Base-by-base conservation (phyloP, 371 early-diverging fungal species). In the Mortierella sp. region DNA sequence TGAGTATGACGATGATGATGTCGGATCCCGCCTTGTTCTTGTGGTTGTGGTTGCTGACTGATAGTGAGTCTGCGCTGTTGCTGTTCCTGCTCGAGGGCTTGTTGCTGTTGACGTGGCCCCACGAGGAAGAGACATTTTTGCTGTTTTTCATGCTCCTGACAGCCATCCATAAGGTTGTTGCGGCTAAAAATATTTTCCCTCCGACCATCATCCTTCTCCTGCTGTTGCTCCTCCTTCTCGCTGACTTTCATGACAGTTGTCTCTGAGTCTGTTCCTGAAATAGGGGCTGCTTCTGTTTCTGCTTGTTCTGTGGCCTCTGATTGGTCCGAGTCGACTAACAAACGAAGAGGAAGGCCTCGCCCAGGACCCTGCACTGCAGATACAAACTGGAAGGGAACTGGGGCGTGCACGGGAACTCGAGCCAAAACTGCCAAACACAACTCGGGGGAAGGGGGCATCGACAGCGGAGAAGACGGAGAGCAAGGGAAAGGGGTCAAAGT, bases 181-280 rank as follows among this genome's bases (percentile, higher is more conserved):
- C 55, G 55, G 55, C 55, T 55, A 55, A 55, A 55, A 55, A 55
- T 55, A 55, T 55, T 55, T 26, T 55, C 55, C 48, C 55, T 55
- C 55, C 55, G 34, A 14, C 31, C 55, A 31, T 14, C n/a, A 1
- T 55, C 48, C 19, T 14, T 9, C 10, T 10, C 10, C 9, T n/a
- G 10, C 0, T 9, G n/a, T n/a, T 50, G 9, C n/a, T 50, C 50
- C 50, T n/a, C 24, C 24, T 50, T 24, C 50, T 50, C n/a, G n/a
- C n/a, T n/a, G n/a, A n/a, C n/a, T 50, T 13, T 34, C 55, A 34
- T 3, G 4, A 11, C 16, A 29, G 19, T 29, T 16, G 34, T 55
- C 34, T 31, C 26, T 24, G n/a, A 22, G n/a, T 50, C 50, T 14
- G 55, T 55, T 26, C 55, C 55, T 55, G 55, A 31, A 55, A 55